Evolutionary conservation across 352 stramenopile genomes (phyloP), one percentile per base, ranked within the genome.

Genomic region (Aphanomyces astaci): DNA sequence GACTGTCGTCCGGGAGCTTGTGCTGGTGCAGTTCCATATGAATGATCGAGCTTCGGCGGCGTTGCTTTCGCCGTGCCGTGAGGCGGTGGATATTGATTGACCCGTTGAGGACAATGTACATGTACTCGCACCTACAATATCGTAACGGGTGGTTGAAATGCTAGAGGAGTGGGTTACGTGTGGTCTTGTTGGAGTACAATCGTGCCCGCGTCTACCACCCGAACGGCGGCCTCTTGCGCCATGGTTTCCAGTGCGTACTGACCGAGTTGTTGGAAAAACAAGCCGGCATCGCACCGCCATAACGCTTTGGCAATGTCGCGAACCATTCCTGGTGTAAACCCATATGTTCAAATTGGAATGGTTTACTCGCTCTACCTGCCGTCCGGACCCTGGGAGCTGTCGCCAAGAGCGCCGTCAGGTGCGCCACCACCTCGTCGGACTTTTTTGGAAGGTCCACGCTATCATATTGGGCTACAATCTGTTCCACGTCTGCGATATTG

Each of bases 181-280:
- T 68, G 46, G 33, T 68, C 49, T 59, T 68, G 62, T 45, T 68
- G n/a, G 10, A 68, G 40, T 11, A 68, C 24, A 25, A 68, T 32
- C 24, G 46, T 51, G 22, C 46, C 62, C 15, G 62, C 43, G 22
- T 59, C 39, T 19, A 59, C 45, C 25, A 51, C 31, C 19, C 40
- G 40, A 17, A 68, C 31, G 24, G 24, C 22, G 17, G 62, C 39
- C 9, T 68, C 39, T 22, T 46, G 13, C 17, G 62, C 62, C 10
- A 68, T 48, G 4, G 45, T 17, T 9, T 60, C 4, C 43, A 68
- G 4, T 3, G 40, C 62, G 1, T 25, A n/a, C 3, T 43, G 22
- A 27, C 4, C 30, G 32, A 68, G 33, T 33, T 68, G 62, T 7
- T 31, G 27, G n/a, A 60, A 68, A 24, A 68, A 68, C 17, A 68